Percentiles rank a stretch among this genome's conserved stretches.
Evolutionary conservation across 768 basidiomycete species (phyloP).

Genomic region (Lanmaoa pseudosensibilis): DNA sequence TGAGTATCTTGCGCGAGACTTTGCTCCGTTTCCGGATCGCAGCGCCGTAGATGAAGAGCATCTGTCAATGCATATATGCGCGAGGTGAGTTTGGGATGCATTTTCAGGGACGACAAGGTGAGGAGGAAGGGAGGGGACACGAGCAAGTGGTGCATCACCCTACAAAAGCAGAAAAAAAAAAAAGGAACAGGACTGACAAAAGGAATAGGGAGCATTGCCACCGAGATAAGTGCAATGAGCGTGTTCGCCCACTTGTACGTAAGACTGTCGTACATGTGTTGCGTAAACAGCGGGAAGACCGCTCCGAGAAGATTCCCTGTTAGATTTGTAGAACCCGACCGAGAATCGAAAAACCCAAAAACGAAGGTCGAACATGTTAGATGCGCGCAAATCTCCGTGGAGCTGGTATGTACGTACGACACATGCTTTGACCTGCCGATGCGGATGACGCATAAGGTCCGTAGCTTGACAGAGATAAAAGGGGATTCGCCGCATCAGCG

Average conservation of each 20-base stretch:
- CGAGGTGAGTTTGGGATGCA: background rate
- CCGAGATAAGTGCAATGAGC: constrained; percentile 52
- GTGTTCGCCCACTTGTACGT: constrained; percentile 63
- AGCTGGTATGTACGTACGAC: constrained; percentile 39
- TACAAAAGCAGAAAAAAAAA: background rate
- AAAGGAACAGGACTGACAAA: constrained; percentile 40
- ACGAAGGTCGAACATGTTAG: constrained; percentile 21
- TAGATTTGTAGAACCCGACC: background rate
- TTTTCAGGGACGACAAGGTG: background rate
- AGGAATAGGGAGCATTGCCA: constrained; percentile 58
- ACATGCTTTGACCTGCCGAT: constrained; percentile 64
- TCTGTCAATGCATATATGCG: constrained; percentile 5
- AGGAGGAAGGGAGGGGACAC: background rate
- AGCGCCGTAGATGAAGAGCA: constrained; percentile 34
- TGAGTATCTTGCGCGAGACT: constrained; percentile 26
- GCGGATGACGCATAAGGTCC: constrained; percentile 68
- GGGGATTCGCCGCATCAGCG: background rate
- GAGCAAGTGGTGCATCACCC: background rate
- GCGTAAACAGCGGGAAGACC: constrained; percentile 63
- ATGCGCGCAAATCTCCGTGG: background rate
- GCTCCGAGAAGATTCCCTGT: constrained; percentile 51
- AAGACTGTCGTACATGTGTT: constrained; percentile 55
- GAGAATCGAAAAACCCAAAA: constrained; percentile 4
- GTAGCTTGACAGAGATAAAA: constrained; percentile 34
- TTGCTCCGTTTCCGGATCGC: constrained; percentile 34